phyloP scores from a whole-genome alignment of 441 rosid genomes.

The Adansonia grandidieri region DNA sequence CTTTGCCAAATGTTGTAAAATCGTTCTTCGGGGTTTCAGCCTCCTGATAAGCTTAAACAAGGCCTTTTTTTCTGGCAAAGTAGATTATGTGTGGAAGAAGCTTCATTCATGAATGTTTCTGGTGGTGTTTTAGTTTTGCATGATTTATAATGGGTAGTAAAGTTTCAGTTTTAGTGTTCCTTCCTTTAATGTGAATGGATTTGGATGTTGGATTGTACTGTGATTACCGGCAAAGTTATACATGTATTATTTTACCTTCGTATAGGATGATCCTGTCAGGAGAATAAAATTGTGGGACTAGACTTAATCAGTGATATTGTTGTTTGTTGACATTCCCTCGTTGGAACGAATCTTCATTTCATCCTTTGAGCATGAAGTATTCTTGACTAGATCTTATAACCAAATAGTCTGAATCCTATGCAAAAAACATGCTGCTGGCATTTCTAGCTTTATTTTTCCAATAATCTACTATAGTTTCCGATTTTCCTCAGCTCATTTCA shows the following conservation, averaged over 20 bases:
- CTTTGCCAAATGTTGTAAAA: background rate
- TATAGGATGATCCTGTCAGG: background rate
- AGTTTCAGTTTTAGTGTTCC: conserved; percentile 12
- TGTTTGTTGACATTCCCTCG: background rate
- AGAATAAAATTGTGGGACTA: background rate
- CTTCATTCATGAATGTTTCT: background rate
- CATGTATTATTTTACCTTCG: background rate
- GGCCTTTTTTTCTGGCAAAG: background rate
- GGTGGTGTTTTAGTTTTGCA: background rate
- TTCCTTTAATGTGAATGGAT: background rate
- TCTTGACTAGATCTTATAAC: background rate
- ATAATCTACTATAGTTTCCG: background rate
- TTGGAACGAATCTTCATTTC: background rate
- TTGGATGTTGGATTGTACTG: background rate
- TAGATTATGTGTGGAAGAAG: background rate
- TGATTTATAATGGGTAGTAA: background rate
- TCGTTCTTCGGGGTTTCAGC: background rate
- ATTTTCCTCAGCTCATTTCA: background rate
- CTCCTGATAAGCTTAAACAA: background rate
- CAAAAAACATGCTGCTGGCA: background rate
- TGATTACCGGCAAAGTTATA: background rate
- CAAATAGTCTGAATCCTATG: background rate
- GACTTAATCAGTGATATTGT: background rate
- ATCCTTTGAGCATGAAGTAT: background rate
- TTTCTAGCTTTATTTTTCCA: background rate